These are phyloP conservation scores for Starmerella roubikii DNA, from an alignment of 805 yeast genomes.

Conservation along the genomic window DNA sequence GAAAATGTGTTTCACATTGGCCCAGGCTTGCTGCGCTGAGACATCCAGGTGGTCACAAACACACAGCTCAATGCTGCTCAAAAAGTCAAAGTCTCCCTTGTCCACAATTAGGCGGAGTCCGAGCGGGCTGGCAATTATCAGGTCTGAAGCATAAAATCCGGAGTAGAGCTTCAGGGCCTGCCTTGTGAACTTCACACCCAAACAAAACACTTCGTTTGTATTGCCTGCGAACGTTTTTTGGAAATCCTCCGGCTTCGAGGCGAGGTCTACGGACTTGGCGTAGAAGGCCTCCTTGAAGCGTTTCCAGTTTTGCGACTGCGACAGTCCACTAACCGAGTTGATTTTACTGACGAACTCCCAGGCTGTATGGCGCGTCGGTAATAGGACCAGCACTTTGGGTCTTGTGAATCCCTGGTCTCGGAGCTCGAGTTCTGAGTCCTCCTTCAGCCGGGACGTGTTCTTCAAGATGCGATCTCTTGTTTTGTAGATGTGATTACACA, in stretches of 20 bases:
- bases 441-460: constrained; percentile 45
- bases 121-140: constrained; percentile 81
- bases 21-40: constrained; percentile 86
- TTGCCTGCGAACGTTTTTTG: constrained; percentile 71
- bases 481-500: constrained; percentile 68
- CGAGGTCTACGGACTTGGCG: constrained; percentile 36
- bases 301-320: constrained; percentile 66
- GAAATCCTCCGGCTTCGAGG: constrained; percentile 70
- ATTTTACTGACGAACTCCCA: constrained; percentile 52
- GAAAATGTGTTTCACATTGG: constrained; percentile 55
- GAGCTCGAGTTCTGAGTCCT: constrained; percentile 31
- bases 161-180: constrained; percentile 75
- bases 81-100: constrained; percentile 57
- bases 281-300: constrained; percentile 62
- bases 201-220: constrained; percentile 76
- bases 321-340: constrained; percentile 48
- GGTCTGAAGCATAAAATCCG: constrained; percentile 70
- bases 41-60: constrained; percentile 76
- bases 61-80: constrained; percentile 75
- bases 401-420: constrained; percentile 94
- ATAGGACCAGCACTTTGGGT: constrained; percentile 68
- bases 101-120: constrained; percentile 74
- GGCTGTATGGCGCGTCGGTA: constrained; percentile 75
- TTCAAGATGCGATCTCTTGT: constrained; percentile 76
- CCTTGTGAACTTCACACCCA: constrained; percentile 84